phyloP scores from a whole-genome alignment of 2,329 filamentous ascomycete species.

The Trichoderma harzianum region DNA sequence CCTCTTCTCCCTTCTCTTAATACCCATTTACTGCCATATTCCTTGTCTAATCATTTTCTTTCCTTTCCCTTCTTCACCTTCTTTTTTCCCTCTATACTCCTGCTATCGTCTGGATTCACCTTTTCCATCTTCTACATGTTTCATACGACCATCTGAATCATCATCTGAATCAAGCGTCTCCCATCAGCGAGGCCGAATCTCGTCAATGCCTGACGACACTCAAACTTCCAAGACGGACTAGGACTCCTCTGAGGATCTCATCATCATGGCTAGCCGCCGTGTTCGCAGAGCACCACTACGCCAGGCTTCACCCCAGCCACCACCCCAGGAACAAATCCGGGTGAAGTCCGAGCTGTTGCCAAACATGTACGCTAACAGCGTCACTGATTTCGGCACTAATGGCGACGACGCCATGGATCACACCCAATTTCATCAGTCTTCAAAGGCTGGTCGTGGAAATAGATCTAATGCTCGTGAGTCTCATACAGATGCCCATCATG shows the following conservation, averaged over 20 bases:
- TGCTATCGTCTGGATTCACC: not conserved
- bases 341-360: slow-evolving; percentile 29
- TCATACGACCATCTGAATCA: not conserved
- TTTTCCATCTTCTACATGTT: not conserved
- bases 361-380: slow-evolving; percentile 16
- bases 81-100: not conserved
- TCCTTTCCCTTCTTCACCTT: not conserved
- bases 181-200: not conserved
- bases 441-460: slow-evolving; percentile 26
- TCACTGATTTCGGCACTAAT: slow-evolving; percentile 18
- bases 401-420: slow-evolving; percentile 22
- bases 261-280: slow-evolving; percentile 24
- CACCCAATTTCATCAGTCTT: slow-evolving; percentile 24
- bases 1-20: not conserved
- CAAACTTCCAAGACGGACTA: not conserved
- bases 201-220: not conserved
- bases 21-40: not conserved
- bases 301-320: not conserved
- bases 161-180: not conserved
- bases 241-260: not conserved
- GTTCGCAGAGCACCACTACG: not conserved
- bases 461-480: slow-evolving; percentile 41
- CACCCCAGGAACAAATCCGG: not conserved
- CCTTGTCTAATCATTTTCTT: not conserved
- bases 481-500: not conserved